Base-by-base conservation (phyloP, 1,284 basidiomycete genomes). In the Leccinum subrobustum region DNA sequence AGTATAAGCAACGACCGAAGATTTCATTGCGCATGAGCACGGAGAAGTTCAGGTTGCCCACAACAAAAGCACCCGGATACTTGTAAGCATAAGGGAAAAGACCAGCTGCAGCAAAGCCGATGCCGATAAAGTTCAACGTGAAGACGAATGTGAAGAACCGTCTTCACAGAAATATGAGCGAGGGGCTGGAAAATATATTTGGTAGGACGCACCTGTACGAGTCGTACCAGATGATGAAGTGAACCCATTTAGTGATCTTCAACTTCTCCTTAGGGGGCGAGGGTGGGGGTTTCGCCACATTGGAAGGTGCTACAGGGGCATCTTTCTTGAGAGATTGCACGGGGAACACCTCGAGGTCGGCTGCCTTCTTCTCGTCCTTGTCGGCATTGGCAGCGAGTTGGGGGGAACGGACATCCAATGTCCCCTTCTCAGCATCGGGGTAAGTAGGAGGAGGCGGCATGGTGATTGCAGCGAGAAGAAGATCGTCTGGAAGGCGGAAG, bases 171-270 rank as follows among this genome's bases (percentile, higher is more conserved):
- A 11, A 52, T 47, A 39, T 55, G 37, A 69, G 60, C 25, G 18
- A 52, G 9, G 4, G 6, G 31, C 18, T n/a, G n/a, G 12, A 37
- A 29, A 14, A 14, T 29, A 14, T 8, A 35, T 18, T 16, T 18
- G n/a, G 4, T 20, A 47, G 29, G 4, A 59, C 64, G 29, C 8
- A 88, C 82, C 87, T 79, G 73, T 87, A 89, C 0, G 82, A 86
- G 66, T 90, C 88, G 74, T 86, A 90, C 86, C 87, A 89, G 29
- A 89, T 71, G 48, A 75, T 77, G 76, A 81, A 85, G 56, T 79
- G 71, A 44, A 86, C 80, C 78, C 84, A 86, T 61, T 79, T 81
- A 2, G 86, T 82, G 27, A 79, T 79, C 70, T 83, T 77, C 67
- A 77, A 73, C 73, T 79, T 79, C 54, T 63, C 63, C 58, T 76